A percentile compares a stretch with the other conserved stretches of the same genome.
Conservation (phyloP, 1,284 basidiomycete species). For the Vanrija humicola region DNA sequence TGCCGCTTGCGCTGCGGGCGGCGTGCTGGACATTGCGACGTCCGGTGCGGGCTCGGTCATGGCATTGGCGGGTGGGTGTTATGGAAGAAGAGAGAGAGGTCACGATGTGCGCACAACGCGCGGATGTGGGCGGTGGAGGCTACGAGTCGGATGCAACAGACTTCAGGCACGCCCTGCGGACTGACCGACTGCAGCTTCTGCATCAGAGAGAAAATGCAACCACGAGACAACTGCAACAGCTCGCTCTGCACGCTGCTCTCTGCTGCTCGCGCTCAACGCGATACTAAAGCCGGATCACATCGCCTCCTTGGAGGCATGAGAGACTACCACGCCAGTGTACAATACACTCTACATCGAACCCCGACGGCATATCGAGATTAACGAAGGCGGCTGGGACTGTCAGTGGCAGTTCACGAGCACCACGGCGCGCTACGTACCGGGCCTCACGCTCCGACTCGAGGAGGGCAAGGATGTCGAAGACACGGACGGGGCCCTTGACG, state of each 20-base stretch:
- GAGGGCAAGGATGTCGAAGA: constrained; percentile 95
- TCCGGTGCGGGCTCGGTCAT: not conserved
- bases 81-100: not conserved
- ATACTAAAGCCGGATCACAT: constrained; percentile 24
- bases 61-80: not conserved
- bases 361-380: constrained; percentile 11
- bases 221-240: not conserved
- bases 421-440: constrained; percentile 63
- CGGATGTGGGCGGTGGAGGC: too few species aligned
- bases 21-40: not conserved
- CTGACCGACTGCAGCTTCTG: too few species aligned
- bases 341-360: constrained; percentile 18
- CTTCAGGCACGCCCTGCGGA: too few species aligned
- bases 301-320: constrained; percentile 9
- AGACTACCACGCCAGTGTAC: constrained; percentile 23
- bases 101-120: not conserved
- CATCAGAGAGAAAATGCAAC: not conserved
- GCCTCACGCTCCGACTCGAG: constrained; percentile 99
- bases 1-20: not conserved
- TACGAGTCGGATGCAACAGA: too few species aligned
- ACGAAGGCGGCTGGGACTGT: constrained; percentile 21
- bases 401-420: not conserved
- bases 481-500: constrained; percentile 96
- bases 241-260: not conserved
- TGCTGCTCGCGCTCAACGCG: not conserved